Percentiles rank a stretch among this genome's conserved stretches.
Evolutionary conservation across 257 asterid species (phyloP).

Genomic region (Parsonsia alboflavescens): DNA sequence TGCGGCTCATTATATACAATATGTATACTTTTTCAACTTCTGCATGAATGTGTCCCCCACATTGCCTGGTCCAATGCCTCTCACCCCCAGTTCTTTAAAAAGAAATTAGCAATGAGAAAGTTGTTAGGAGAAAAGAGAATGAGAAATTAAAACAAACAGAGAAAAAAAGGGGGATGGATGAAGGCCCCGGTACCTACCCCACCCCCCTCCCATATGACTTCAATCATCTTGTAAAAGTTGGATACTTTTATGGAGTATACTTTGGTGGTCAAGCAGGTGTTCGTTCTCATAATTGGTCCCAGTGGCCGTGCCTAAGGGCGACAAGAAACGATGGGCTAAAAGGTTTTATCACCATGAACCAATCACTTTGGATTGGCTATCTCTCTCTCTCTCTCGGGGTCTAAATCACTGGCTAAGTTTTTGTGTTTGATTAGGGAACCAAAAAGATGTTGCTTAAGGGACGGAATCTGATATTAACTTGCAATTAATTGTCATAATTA

Average conservation of each 20-base stretch:
- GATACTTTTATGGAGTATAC: conserved; percentile 33
- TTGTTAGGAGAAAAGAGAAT: not conserved
- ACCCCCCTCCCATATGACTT: conserved; percentile 27
- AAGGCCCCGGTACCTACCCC: not conserved
- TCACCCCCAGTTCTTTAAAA: conserved; percentile 13
- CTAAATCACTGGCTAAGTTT: conserved; percentile 22
- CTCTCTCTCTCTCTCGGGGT: conserved; percentile 23
- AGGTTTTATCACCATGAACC: conserved; percentile 48
- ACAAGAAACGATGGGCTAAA: conserved; percentile 70
- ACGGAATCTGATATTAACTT: conserved; percentile 27
- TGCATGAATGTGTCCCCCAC: conserved; percentile 55
- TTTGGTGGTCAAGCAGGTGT: conserved; percentile 34
- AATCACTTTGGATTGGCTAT: conserved; percentile 39
- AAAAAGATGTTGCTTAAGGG: conserved; percentile 24
- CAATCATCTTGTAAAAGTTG: conserved; percentile 36
- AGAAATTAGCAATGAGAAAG: conserved; percentile 20
- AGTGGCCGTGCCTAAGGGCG: conserved; percentile 30
- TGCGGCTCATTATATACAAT: conserved; percentile 9
- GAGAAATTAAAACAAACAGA: not conserved
- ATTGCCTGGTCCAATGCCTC: conserved; percentile 14
- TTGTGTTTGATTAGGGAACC: conserved; percentile 39
- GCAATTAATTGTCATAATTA: conserved; percentile 18
- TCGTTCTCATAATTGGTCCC: conserved; percentile 32
- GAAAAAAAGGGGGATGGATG: not conserved
- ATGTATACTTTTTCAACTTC: conserved; percentile 36